phyloP scores from a whole-genome alignment of 805 yeast genomes.

The Kockiozyma suomiensis region DNA sequence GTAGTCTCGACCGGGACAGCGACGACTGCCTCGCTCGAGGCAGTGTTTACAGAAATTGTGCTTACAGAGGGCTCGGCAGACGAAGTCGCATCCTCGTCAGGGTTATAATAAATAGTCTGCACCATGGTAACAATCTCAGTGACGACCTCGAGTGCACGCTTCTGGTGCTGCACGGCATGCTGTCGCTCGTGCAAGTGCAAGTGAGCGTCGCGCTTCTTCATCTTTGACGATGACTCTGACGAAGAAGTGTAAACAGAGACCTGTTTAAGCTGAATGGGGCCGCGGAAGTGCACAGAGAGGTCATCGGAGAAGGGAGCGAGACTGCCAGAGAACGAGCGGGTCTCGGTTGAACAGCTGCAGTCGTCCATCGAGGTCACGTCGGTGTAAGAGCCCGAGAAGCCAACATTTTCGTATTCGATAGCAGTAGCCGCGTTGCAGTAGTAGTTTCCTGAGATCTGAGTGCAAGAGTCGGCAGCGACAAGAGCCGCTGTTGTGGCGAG shows the following conservation, averaged over 20 bases:
- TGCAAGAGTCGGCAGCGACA: conserved; percentile 20
- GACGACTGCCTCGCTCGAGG: conserved; percentile 24
- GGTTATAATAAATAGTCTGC: conserved; percentile 38
- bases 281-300: conserved; percentile 86
- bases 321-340: conserved; percentile 65
- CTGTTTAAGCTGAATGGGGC: conserved; percentile 76
- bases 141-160: conserved; percentile 61
- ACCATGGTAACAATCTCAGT: conserved; percentile 79
- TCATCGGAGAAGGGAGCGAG: conserved; percentile 85
- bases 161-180: conserved; percentile 55
- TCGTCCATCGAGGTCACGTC: conserved; percentile 82
- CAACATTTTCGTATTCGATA: conserved; percentile 69
- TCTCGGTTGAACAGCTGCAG: conserved; percentile 60
- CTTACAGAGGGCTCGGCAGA: conserved; percentile 36
- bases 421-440: conserved; percentile 76
- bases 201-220: conserved; percentile 40
- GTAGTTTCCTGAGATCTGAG: conserved; percentile 62
- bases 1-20: conserved; percentile 18
- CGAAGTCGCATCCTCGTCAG: conserved; percentile 37
- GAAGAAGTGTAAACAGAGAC: conserved; percentile 82
- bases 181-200: conserved; percentile 22
- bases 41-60: conserved; percentile 29
- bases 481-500: conserved; percentile 13
- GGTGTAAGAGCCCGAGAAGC: conserved; percentile 80
- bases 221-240: conserved; percentile 43